phyloP scores from a whole-genome alignment of 139 green algal genomes.

The Parachlorella kessleri region DNA sequence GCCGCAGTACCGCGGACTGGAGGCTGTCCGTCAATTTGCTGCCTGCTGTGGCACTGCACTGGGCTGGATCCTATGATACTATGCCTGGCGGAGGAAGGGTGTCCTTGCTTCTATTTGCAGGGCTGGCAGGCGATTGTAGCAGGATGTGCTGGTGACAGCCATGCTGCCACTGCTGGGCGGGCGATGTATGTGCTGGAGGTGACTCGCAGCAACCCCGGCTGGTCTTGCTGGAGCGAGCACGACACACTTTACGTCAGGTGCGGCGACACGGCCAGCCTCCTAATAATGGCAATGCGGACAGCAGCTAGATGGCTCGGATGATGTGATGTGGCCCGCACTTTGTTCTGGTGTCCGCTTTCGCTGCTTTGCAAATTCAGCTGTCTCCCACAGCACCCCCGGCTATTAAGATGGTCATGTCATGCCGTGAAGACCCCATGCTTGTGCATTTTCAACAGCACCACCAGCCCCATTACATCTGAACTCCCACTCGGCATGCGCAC shows the following conservation, averaged over 20 bases:
- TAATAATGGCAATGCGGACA: no score
- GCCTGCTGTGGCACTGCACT: background rate
- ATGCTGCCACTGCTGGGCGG: conserved; percentile 14
- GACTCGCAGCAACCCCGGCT: conserved; percentile 18
- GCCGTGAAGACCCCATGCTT: background rate
- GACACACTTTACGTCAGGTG: conserved; percentile 48
- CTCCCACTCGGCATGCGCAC: background rate
- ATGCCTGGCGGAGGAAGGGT: no score
- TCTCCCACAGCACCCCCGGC: background rate
- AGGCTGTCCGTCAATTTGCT: background rate
- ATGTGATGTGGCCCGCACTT: no score
- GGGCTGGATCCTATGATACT: no score
- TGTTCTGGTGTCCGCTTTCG: background rate
- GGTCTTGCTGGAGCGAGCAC: conserved; percentile 27
- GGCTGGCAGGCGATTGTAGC: conserved; percentile 21
- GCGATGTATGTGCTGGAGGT: conserved; percentile 47
- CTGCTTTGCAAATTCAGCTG: background rate
- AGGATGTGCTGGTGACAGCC: background rate
- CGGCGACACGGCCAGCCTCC: background rate
- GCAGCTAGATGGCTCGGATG: no score
- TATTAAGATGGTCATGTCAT: background rate
- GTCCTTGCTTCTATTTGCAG: conserved; percentile 5
- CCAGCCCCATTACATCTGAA: background rate
- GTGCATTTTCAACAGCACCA: background rate
- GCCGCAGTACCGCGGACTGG: background rate